Base-by-base conservation (phyloP, 177 flowering plant genomes). In the Vitis hybrid region DNA sequence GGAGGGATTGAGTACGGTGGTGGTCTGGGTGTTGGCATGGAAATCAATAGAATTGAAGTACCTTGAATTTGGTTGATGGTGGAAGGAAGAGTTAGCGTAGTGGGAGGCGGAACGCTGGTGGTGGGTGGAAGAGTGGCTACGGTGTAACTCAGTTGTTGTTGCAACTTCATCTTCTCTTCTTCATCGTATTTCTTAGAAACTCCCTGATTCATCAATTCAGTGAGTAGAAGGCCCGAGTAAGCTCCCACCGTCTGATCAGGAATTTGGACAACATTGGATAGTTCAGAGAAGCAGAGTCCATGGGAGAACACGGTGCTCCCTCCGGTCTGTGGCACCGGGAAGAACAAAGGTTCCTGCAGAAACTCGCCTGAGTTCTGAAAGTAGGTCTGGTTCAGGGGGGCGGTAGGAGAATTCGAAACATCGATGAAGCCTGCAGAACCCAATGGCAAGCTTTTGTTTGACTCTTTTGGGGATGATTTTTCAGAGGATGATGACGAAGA, bases 401-500 rank as follows among this genome's bases (percentile, higher is more conserved):
- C 72, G 48, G 87, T 82, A 11, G 90, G 85, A 18, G 89, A 85
- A 70, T 80, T 85, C 21, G 80, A 64, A 6, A 66, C 73, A 18
- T 85, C 83, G 7, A 79, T n/a, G 27, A 76, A 52, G 60, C 65
- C 79, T 3, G 70, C 48, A 10, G 78, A 74, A 3, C 73, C 77
- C 27, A 80, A 66, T 15, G 74, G 56, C 3, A 75, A 56, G 0
- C 56, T 6, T 69, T 65, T 76, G 11, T 67, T 72, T 18, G 50
- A 64, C 52, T 27, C 61, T 75, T 5, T 35, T 17, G 89, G 82
- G 13, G 97, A 82, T 3, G 91, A 79, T 77, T 86, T 93, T 6
- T 84, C 89, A 0, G 92, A 85, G 0, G 92, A 88, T 12, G 97
- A 88, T 0, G 98, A 83, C 0, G 95, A 83, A 0, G 96, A 87